Evolutionary conservation across 139 green algal species (phyloP).

Genomic region (Spirogloea muscicola): DNA sequence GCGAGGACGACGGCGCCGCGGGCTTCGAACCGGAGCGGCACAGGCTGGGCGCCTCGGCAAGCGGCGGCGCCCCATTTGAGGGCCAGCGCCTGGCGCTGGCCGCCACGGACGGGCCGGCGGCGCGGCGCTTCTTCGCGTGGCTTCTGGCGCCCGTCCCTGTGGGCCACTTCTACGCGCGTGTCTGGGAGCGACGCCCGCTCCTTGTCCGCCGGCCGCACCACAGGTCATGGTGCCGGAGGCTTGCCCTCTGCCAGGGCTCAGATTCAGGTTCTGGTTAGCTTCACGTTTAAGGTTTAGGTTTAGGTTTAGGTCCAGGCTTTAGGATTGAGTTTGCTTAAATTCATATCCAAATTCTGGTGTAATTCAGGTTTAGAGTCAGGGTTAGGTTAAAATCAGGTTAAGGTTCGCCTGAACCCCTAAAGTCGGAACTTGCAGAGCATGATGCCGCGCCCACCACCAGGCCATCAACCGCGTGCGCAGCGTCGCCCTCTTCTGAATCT

Average conservation of each 20-base stretch:
- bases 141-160: constrained; percentile 46
- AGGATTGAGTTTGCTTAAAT: too few relatives aligned
- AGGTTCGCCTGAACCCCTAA: not conserved
- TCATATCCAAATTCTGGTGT: too few relatives aligned
- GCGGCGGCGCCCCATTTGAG: too few relatives aligned
- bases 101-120: not conserved
- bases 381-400: too few relatives aligned
- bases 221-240: constrained; percentile 47
- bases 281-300: not conserved
- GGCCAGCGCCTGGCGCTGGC: not conserved
- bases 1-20: too few relatives aligned
- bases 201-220: constrained; percentile 50
- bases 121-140: constrained; percentile 50
- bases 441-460: not conserved
- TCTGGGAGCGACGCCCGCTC: constrained; percentile 53
- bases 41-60: too few relatives aligned
- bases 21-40: too few relatives aligned
- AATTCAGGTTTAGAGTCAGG: too few relatives aligned
- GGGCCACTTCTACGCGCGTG: constrained; percentile 38
- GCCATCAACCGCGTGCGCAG: not conserved
- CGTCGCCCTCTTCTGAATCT: not conserved
- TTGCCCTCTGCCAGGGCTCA: constrained; percentile 15
- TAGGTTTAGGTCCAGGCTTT: too few relatives aligned
- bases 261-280: not conserved
- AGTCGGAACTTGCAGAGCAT: not conserved